phyloP scores from a whole-genome alignment of 495 filamentous ascomycete species.

The Apodospora peruviana region DNA sequence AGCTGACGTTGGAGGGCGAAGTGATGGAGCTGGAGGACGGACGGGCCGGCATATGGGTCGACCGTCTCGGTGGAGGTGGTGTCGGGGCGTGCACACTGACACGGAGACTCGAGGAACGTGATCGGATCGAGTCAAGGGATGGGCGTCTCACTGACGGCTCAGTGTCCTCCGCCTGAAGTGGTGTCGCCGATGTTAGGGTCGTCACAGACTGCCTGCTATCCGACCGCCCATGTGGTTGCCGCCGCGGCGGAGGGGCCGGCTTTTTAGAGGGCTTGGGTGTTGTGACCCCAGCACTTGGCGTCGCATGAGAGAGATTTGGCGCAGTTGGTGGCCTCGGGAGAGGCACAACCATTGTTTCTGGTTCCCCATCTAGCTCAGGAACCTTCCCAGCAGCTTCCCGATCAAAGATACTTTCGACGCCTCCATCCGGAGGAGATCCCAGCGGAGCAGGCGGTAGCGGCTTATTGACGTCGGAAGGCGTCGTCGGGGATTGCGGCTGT shows the following conservation, averaged over 20 bases:
- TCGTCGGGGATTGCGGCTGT: conserved; percentile 3
- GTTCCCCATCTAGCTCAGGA: conserved; percentile 28
- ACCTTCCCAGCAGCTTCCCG: conserved; percentile 41
- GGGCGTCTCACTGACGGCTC: conserved; percentile 33
- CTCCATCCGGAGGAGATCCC: conserved; percentile 36
- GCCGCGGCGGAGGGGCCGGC: conserved; percentile 44
- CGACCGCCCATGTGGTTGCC: conserved; percentile 34
- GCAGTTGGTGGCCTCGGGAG: conserved; percentile 26
- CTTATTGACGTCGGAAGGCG: conserved; percentile 45
- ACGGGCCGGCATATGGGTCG: conserved; percentile 25
- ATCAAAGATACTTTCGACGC: conserved; percentile 35
- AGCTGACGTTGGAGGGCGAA: conserved; percentile 9
- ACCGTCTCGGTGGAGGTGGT: conserved; percentile 40
- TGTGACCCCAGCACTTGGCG: conserved; percentile 1
- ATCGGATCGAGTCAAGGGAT: conserved; percentile 38
- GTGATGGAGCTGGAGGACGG: conserved; percentile 20
- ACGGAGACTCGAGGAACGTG: conserved; percentile 35
- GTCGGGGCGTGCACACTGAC: conserved; percentile 30
- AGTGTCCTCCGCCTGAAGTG: conserved; percentile 15
- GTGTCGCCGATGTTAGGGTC: conserved; percentile 11
- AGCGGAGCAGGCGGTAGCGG: conserved; percentile 38
- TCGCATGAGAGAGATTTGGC: conserved; percentile 27
- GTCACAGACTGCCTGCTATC: conserved; percentile 30
- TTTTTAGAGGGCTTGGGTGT: conserved; percentile 24
- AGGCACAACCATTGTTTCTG: conserved; percentile 20